Percentiles rank a stretch among this genome's conserved stretches.
Evolutionary conservation across 2,329 filamentous ascomycete species (phyloP).

Genomic region (Colletotrichum sansevieriae): DNA sequence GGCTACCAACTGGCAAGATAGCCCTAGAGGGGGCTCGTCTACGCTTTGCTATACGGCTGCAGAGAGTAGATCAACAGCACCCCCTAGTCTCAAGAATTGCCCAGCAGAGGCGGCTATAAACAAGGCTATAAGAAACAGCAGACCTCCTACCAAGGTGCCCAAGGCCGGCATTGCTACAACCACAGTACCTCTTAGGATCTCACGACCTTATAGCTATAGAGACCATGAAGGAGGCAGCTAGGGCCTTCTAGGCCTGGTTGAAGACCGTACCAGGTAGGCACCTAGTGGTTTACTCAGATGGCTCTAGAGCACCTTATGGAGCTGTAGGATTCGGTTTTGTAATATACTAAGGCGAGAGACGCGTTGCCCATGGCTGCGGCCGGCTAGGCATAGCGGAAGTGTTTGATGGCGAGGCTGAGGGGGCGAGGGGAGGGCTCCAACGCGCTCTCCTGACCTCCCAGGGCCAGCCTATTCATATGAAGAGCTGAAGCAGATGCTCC

Average conservation of each 20-base stretch:
- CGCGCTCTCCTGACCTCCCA: not conserved
- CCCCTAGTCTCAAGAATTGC: not conserved
- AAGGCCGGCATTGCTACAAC: not conserved
- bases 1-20: not conserved
- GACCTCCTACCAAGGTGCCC: not conserved
- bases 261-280: not conserved
- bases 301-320: not conserved
- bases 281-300: conserved; percentile 5
- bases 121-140: not conserved
- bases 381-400: not conserved
- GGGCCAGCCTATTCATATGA: not conserved
- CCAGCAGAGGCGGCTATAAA: not conserved
- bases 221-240: conserved; percentile 2
- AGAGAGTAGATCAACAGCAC: not conserved
- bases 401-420: conserved; percentile 9
- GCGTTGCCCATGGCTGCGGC: not conserved
- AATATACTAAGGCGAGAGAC: not conserved
- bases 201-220: not conserved
- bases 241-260: conserved; percentile 5
- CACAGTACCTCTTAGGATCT: not conserved
- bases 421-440: not conserved
- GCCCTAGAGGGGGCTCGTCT: too few species aligned
- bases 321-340: not conserved
- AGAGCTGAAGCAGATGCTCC: too few species aligned
- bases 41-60: too few species aligned